A percentile compares a stretch with the other conserved stretches of the same genome.
Conservation (phyloP, 805 yeast species). For the Kodamaea restingae region DNA sequence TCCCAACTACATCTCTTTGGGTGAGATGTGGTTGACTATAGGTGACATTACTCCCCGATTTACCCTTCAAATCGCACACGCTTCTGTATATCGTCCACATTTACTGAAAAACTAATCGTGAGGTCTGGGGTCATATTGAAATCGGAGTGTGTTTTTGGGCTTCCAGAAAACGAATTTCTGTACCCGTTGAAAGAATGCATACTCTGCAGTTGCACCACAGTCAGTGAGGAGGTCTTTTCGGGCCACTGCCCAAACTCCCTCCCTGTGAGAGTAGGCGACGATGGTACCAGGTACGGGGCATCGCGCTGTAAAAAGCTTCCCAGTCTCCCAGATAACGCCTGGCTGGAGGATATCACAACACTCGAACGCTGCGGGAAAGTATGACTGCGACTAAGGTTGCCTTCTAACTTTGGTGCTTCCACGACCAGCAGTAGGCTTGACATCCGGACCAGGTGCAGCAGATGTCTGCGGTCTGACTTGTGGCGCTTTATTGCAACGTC, state of each 20-base stretch:
- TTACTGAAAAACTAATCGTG: background rate
- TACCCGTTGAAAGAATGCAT: conserved; percentile 1
- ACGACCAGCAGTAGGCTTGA: background rate
- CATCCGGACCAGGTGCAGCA: background rate
- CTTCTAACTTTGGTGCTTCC: background rate
- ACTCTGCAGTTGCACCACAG: background rate
- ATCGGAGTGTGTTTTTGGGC: background rate
- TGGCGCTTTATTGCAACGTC: background rate
- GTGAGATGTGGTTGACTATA: too few species aligned
- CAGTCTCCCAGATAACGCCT: conserved; percentile 3
- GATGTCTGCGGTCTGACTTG: background rate
- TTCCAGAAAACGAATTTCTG: background rate
- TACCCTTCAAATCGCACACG: background rate
- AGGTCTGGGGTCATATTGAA: background rate
- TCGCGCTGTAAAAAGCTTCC: background rate
- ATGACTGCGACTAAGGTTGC: background rate
- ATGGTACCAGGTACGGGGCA: background rate
- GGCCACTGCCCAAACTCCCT: background rate
- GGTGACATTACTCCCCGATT: background rate
- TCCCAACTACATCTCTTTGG: too few species aligned
- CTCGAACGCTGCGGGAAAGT: conserved; percentile 3
- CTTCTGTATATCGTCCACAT: background rate
- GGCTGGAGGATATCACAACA: conserved; percentile 5
- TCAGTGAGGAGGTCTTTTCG: background rate
- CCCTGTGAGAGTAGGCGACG: background rate